phyloP scores from a whole-genome alignment of 2,329 filamentous ascomycete genomes.

The Aplosporella prunicola region DNA sequence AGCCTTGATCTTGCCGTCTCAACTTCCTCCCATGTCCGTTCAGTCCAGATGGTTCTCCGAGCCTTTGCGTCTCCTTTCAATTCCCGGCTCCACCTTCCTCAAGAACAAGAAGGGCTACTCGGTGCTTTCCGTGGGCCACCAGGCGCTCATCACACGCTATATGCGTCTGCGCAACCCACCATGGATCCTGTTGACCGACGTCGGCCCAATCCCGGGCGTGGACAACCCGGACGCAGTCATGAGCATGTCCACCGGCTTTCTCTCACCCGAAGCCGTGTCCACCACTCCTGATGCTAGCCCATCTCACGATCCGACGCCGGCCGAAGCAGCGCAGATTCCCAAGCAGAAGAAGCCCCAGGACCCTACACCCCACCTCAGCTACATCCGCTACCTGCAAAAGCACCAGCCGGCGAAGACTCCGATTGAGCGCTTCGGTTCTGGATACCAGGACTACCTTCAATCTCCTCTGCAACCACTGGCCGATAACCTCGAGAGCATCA shows the following conservation, averaged over 20 bases:
- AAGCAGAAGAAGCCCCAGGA: slow-evolving; percentile 43
- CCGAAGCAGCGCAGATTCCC: slow-evolving; percentile 49
- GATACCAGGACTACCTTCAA: slow-evolving; percentile 90
- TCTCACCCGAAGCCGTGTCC: slow-evolving; percentile 33
- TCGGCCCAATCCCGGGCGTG: slow-evolving; percentile 45
- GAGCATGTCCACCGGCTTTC: slow-evolving; percentile 25
- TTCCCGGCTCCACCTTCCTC: slow-evolving; percentile 46
- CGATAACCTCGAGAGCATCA: slow-evolving; percentile 93
- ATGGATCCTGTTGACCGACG: slow-evolving; percentile 52
- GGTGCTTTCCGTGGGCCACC: slow-evolving; percentile 49
- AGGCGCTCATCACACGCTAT: slow-evolving; percentile 47
- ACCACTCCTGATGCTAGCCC: slow-evolving; percentile 23
- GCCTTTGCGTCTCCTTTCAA: slow-evolving; percentile 47
- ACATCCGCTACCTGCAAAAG: slow-evolving; percentile 74
- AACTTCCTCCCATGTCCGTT: slow-evolving; percentile 46
- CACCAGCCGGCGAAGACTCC: slow-evolving; percentile 60
- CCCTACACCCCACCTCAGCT: slow-evolving; percentile 60
- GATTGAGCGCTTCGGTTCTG: slow-evolving; percentile 58
- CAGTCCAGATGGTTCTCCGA: slow-evolving; percentile 57
- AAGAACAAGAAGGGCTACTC: slow-evolving; percentile 50
- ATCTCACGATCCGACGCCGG: slow-evolving; percentile 49
- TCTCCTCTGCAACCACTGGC: slow-evolving; percentile 89
- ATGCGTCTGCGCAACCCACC: slow-evolving; percentile 49
- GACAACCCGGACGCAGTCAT: slow-evolving; percentile 31
- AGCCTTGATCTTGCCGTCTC: slow-evolving; percentile 51